Evolutionary conservation across 2,329 filamentous ascomycete genomes (phyloP).

Genomic region (Bipolaris gigantea): DNA sequence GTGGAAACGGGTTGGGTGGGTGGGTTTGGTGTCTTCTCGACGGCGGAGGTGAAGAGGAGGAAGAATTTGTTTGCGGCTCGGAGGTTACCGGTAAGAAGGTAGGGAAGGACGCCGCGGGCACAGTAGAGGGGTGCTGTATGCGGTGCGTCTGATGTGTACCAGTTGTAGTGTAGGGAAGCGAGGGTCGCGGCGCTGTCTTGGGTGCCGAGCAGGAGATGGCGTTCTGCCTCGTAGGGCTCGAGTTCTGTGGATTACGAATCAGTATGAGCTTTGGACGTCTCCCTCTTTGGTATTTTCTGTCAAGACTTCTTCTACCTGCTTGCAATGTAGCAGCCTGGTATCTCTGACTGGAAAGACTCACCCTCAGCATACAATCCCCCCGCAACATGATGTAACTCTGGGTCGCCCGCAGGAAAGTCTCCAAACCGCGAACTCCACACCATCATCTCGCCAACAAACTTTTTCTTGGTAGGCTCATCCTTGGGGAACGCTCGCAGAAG

Average conservation of each 20-base stretch:
- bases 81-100: conserved; percentile 86
- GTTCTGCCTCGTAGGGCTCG: conserved; percentile 90
- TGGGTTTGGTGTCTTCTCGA: conserved; percentile 66
- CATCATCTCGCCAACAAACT: conserved; percentile 84
- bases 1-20: conserved; percentile 79
- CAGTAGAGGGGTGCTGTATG: conserved; percentile 86
- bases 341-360: conserved; percentile 30
- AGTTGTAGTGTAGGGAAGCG: conserved; percentile 82
- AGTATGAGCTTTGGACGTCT: neutral
- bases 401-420: conserved; percentile 86
- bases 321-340: neutral
- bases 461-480: conserved; percentile 88
- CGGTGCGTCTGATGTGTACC: conserved; percentile 87
- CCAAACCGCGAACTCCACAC: conserved; percentile 86
- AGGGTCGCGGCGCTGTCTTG: conserved; percentile 83
- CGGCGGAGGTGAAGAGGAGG: conserved; percentile 70
- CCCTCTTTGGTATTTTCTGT: neutral
- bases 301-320: neutral
- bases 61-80: conserved; percentile 84
- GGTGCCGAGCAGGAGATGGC: conserved; percentile 84
- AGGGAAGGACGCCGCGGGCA: conserved; percentile 84
- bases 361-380: conserved; percentile 85
- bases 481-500: conserved; percentile 78
- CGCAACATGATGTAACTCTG: conserved; percentile 90
- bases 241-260: conserved; percentile 60